Evolutionary conservation across 1,139 yeast genomes (phyloP).

Genomic region (Casaregolazyma lundiana): DNA sequence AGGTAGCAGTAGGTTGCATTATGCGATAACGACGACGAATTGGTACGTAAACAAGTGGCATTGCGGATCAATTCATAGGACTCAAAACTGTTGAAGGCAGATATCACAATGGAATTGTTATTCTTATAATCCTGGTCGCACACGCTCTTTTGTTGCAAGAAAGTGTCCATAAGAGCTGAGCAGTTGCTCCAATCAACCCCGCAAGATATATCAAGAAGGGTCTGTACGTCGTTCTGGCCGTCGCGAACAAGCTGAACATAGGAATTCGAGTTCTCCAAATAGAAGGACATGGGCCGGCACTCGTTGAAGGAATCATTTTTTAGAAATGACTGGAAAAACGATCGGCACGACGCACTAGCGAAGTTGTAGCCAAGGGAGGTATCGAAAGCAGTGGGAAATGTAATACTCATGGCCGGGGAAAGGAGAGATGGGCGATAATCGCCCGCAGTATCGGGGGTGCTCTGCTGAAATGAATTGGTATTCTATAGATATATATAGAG

Average conservation of each 20-base stretch:
- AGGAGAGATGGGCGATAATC: neutral
- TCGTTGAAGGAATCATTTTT: slow-evolving; percentile 24
- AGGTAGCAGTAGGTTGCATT: slow-evolving; percentile 28
- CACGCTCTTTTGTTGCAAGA: slow-evolving; percentile 18
- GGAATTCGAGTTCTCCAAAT: slow-evolving; percentile 29
- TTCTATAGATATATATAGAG: neutral
- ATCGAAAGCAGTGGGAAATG: slow-evolving; percentile 30
- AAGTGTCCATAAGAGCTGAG: slow-evolving; percentile 23
- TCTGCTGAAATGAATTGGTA: too few relatives aligned
- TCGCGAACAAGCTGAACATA: slow-evolving; percentile 26
- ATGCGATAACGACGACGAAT: slow-evolving; percentile 5
- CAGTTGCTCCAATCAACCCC: slow-evolving; percentile 25
- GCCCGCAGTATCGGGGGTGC: neutral
- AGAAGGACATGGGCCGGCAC: slow-evolving; percentile 33
- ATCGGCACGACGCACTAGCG: slow-evolving; percentile 28
- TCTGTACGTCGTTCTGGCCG: slow-evolving; percentile 26
- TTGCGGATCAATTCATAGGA: slow-evolving; percentile 27
- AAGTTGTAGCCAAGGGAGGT: slow-evolving; percentile 31
- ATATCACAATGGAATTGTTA: slow-evolving; percentile 30
- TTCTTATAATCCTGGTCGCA: slow-evolving; percentile 25
- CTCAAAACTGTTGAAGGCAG: slow-evolving; percentile 29
- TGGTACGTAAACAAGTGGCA: slow-evolving; percentile 27
- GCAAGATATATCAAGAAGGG: slow-evolving; percentile 28
- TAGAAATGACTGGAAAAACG: slow-evolving; percentile 27
- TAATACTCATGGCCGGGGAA: slow-evolving; percentile 2